Base-by-base conservation (phyloP, 1,284 basidiomycete genomes). In the Cerioporus squamosus region DNA sequence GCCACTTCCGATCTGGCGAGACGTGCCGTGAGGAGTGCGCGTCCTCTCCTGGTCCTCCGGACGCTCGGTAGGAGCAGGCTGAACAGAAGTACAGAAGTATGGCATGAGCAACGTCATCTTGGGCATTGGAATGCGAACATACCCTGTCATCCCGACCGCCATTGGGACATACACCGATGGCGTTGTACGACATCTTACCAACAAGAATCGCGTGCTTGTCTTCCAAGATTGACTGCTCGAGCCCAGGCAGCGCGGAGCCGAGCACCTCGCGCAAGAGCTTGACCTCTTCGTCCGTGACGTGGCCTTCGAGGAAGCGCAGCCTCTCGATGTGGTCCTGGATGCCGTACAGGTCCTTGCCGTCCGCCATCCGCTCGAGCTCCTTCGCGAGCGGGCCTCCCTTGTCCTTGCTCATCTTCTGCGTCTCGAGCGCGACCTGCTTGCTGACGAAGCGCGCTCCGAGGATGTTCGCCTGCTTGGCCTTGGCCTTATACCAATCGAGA, bases 261-360 rank as follows among this genome's bases (percentile, higher is more conserved):
- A 93, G 68, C n/a, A 93, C 79, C 5, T 77, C 72, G 38, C 77
- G 74, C 45, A 93, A 70, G n/a, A 87, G 62, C 33, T 77, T 72
- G 39, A 78, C 72, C 63, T 87, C 87, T 45, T 83, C 81, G 39
- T 79, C 74, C 15, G 81, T 71, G 22, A 75, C 69, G 9, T 62
- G 52, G 15, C 82, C 68, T 48, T 90, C 88, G 43, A 90, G 70
- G 67, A 80, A 91, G 51, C 87, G 81, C 62, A 90, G 72, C 40
- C 90, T 80, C 67, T 93, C 91, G 17, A 92, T 72, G 67, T 93
- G 90, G 63, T 93, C 91, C 49, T 82, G 85, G 44, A 93, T 75
- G 26, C 79, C 74, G 68, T 91, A 93, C 12, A 81, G 80, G 2
- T 76, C 77, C 23, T 70, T 70, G 9, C 82, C 77, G 50, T 83